These are phyloP conservation scores for Daedaleopsis sinensis DNA, from an alignment of 768 basidiomycete genomes.

Conservation along the genomic window DNA sequence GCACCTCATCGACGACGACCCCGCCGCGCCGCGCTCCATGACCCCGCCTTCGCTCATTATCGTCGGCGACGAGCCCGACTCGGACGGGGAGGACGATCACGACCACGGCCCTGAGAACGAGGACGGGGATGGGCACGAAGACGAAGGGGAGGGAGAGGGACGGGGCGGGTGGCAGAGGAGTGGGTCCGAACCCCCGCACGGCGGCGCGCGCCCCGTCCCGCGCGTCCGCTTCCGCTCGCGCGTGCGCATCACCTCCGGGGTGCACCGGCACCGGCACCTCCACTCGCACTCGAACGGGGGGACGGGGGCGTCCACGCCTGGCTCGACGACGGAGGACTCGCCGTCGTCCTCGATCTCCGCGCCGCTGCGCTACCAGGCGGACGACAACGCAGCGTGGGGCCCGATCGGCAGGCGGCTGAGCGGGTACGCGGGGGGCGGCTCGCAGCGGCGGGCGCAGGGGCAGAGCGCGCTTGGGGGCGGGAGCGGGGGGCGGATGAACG, in stretches of 20 bases:
- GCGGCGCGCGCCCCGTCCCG: constrained; percentile 19
- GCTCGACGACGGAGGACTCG: constrained; percentile 62
- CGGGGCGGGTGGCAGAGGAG: neutral
- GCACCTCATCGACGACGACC: constrained; percentile 37
- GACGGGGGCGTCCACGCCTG: constrained; percentile 33
- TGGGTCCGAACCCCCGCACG: constrained; percentile 10
- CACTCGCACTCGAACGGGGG: neutral
- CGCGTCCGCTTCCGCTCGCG: constrained; percentile 72
- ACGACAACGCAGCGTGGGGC: constrained; percentile 57
- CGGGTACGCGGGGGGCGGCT: constrained; percentile 27
- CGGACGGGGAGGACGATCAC: neutral
- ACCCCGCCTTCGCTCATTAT: constrained; percentile 29
- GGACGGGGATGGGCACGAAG: constrained; percentile 2
- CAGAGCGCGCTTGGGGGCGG: constrained; percentile 1
- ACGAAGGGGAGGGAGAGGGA: constrained; percentile 1
- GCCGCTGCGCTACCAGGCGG: constrained; percentile 61
- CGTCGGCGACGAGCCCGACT: constrained; percentile 12
- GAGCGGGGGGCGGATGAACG: constrained; percentile 3
- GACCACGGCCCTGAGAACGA: constrained; percentile 2
- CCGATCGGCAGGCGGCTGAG: constrained; percentile 63
- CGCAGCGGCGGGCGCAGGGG: constrained; percentile 13
- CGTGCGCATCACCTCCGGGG: constrained; percentile 76
- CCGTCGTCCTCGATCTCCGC: constrained; percentile 83
- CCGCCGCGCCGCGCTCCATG: constrained; percentile 26
- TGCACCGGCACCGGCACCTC: constrained; percentile 48